Evolutionary conservation across 108 stramenopile species (phyloP).

Genomic region (Fragilariopsis cylindrus): DNA sequence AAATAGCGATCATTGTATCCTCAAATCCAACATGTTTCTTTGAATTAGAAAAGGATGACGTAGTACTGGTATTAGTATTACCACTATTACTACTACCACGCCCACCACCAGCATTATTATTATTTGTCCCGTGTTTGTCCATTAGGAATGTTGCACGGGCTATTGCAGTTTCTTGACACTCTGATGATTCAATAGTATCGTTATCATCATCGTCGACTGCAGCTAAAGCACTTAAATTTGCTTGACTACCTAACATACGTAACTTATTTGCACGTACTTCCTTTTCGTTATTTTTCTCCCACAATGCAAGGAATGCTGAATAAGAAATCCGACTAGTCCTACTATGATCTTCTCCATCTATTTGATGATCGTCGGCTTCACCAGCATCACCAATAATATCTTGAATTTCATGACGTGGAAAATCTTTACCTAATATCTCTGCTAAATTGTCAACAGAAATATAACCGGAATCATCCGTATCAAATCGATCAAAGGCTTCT

Average conservation of each 20-base stretch:
- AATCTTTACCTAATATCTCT: slow-evolving; percentile 47
- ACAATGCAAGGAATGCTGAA: slow-evolving; percentile 48
- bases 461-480: slow-evolving; percentile 73
- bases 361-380: slow-evolving; percentile 59
- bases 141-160: slow-evolving; percentile 16
- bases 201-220: background rate
- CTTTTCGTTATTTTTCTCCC: slow-evolving; percentile 40
- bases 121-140: slow-evolving; percentile 12
- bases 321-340: slow-evolving; percentile 57
- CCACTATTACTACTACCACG: too few relatives aligned
- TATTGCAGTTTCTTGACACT: slow-evolving; percentile 5
- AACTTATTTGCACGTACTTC: slow-evolving; percentile 22
- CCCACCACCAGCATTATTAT: background rate
- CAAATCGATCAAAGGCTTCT: slow-evolving; percentile 84
- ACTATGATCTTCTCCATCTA: slow-evolving; percentile 10
- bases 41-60: background rate
- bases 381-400: slow-evolving; percentile 93
- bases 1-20: background rate
- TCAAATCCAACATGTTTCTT: background rate
- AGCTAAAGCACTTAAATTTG: background rate
- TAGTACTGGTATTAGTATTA: too few relatives aligned
- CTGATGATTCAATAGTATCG: background rate
- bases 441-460: slow-evolving; percentile 62
- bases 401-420: slow-evolving; percentile 34
- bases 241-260: slow-evolving; percentile 23